Base-by-base conservation (phyloP, 129 eudicot genomes). In the Gnaphalium uliginosum region DNA sequence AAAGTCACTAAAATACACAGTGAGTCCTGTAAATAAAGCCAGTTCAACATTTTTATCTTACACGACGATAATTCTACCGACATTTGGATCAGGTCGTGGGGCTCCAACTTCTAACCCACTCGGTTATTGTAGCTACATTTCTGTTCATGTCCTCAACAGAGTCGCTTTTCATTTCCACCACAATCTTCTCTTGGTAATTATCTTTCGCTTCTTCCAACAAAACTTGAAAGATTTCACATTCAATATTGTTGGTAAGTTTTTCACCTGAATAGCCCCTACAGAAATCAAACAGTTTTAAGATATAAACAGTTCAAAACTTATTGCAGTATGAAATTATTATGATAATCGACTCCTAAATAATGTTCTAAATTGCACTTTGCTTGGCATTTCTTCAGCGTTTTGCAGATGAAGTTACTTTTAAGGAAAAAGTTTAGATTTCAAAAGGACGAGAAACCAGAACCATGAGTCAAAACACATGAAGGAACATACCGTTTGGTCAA, bases 181-280 rank as follows among this genome's bases (percentile, higher is more conserved):
- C 96, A 11, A 85, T 87, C 71, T 87, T 88, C 72, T 89, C 89
- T 0, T 78, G 61, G 76, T 95, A 95, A 78, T 90, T 91, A 30
- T 89, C 97, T 76, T 87, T 95, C 0, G 97, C 99, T 82, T 91
- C 99, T 68, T 95, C 97, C 57, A 95, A 41, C 73, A 95, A 30
- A 32, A 87, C 90, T 84, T 95, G 96, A 78, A 95, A 95, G 75
- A 95, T 95, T 72, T 95, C 97, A 64, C 97, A 95, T 71, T 95
- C 94, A 8, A 91, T 78, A 65, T 95, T 95, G 84, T 91, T 95
- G 7, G 92, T 76, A 73, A 95, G 97, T 79, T 95, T 95, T 50
- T 87, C 66, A 27, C 94, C 97, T 0, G 92, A 60, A 81, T 95
- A 95, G 27, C 97, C 99, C 83, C 99, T 95, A 79, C 71, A 25